phyloP scores from a whole-genome alignment of 192 early-diverging fungal genomes.

The Fimicolochytrium jonesii region DNA sequence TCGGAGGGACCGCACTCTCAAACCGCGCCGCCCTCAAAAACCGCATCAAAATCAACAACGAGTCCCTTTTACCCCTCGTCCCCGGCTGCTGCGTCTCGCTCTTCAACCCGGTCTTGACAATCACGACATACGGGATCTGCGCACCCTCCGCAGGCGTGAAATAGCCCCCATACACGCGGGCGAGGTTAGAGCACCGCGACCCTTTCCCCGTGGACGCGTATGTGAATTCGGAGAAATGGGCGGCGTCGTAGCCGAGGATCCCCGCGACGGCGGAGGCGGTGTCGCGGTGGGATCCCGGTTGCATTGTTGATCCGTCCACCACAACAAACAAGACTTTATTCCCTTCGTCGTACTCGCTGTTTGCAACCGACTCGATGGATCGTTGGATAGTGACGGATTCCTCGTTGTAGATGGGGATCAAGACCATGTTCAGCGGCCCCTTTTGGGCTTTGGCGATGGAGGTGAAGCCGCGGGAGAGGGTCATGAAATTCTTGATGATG shows the following conservation, averaged over 20 bases:
- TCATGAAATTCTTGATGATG: conserved; percentile 13
- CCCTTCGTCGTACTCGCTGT: background rate
- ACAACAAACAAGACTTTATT: conserved; percentile 2
- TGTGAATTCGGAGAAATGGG: too few species aligned
- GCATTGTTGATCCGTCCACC: conserved; percentile 5
- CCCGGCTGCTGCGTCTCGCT: conserved; percentile 3
- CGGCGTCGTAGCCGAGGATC: background rate
- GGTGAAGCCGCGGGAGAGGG: background rate
- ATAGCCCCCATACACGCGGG: background rate
- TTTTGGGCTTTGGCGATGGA: background rate
- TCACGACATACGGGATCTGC: conserved; percentile 5
- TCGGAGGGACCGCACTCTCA: too few species aligned
- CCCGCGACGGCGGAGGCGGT: background rate
- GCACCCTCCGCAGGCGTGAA: background rate
- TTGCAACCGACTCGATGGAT: background rate
- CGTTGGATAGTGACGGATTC: conserved; percentile 3
- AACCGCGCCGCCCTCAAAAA: too few species aligned
- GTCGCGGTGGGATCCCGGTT: conserved; percentile 9
- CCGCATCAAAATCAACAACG: conserved; percentile 1
- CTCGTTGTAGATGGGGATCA: conserved; percentile 14
- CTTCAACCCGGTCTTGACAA: background rate
- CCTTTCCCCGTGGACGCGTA: conserved; percentile 4
- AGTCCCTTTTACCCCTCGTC: conserved; percentile 9
- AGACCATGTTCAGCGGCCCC: background rate
- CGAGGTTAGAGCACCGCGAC: background rate